Conservation (phyloP, 331 rosid genomes). For the Malus hybrid region DNA sequence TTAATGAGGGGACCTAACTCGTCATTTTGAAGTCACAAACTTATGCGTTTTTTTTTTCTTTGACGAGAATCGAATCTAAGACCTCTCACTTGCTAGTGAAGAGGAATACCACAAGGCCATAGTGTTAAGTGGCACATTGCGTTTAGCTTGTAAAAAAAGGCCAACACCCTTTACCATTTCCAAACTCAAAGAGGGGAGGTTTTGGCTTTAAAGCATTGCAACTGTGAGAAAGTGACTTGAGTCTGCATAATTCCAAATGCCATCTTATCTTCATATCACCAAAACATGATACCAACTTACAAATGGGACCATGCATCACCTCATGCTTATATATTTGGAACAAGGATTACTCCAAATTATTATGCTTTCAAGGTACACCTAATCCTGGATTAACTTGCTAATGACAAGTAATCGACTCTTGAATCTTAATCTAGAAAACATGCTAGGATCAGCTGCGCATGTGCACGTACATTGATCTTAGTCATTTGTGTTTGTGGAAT, state of each 20-base stretch:
- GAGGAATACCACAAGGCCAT: too few relatives aligned
- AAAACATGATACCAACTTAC: conserved; percentile 11
- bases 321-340: neutral
- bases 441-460: too few relatives aligned
- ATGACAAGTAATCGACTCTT: neutral
- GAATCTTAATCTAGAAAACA: too few relatives aligned
- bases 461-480: too few relatives aligned
- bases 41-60: neutral
- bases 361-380: neutral
- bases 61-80: too few relatives aligned
- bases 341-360: too few relatives aligned
- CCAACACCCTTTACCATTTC: conserved; percentile 9
- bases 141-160: neutral
- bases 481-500: too few relatives aligned
- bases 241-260: conserved; percentile 18
- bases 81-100: too few relatives aligned
- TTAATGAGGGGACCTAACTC: conserved; percentile 14
- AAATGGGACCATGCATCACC: conserved; percentile 21
- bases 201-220: conserved; percentile 5
- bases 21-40: conserved; percentile 8
- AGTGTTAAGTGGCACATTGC: too few relatives aligned
- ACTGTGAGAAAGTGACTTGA: conserved; percentile 37
- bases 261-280: conserved; percentile 22
- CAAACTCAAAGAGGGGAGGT: neutral
- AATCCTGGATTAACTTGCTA: neutral